A percentile compares a stretch with the other conserved stretches of the same genome.
Conservation (phyloP, 2,329 filamentous ascomycete genomes). For the Dryadomyces sulphureus region DNA sequence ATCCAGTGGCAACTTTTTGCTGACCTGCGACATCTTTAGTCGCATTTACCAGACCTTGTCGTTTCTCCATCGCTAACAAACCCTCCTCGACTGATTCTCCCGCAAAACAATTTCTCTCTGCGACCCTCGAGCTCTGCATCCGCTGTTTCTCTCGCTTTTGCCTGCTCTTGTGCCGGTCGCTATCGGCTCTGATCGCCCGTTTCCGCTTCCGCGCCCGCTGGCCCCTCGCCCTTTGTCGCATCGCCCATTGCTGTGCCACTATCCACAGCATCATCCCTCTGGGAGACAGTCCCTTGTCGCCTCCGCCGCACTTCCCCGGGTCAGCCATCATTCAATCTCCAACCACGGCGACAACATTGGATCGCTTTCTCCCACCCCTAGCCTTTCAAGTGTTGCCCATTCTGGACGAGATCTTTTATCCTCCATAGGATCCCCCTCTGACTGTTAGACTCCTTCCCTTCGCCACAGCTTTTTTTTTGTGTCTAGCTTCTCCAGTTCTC, state of each 20-base stretch:
- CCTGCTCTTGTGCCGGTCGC: not conserved
- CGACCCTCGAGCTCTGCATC: too few relatives aligned
- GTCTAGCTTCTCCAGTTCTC: too few relatives aligned
- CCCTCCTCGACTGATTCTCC: too few relatives aligned
- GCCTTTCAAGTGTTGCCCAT: slow-evolving; percentile 29
- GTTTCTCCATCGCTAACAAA: not conserved
- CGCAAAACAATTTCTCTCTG: too few relatives aligned
- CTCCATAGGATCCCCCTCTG: slow-evolving; percentile 26
- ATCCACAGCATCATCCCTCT: too few relatives aligned
- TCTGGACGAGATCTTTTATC: slow-evolving; percentile 35
- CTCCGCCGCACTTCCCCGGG: not conserved
- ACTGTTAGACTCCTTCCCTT: not conserved
- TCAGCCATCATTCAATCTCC: not conserved
- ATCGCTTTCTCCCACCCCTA: slow-evolving; percentile 27
- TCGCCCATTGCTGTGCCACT: not conserved
- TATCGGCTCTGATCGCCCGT: not conserved
- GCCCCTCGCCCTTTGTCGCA: too few relatives aligned
- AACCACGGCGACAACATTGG: slow-evolving; percentile 35
- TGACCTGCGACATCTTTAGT: not conserved
- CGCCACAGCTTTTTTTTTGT: slow-evolving; percentile 4
- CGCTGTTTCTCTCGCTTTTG: not conserved
- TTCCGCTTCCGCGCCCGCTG: not conserved
- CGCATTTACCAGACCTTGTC: not conserved
- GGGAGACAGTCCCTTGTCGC: too few relatives aligned
- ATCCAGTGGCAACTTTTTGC: slow-evolving; percentile 3